Conservation (phyloP, 73 alveolate species). For the Effrenium voratum region DNA sequence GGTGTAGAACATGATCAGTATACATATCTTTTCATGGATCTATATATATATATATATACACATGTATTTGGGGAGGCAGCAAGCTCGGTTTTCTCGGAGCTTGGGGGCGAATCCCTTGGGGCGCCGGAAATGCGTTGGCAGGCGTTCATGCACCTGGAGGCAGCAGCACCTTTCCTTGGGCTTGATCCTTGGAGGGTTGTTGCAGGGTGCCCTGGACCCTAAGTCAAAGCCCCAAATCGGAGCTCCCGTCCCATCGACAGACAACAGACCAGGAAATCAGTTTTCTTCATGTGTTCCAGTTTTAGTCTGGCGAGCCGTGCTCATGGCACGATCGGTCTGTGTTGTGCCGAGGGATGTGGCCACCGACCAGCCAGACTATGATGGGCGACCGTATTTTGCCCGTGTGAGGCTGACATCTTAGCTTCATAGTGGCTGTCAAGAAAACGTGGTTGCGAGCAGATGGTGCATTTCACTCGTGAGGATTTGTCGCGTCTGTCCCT, state of each 20-base stretch:
- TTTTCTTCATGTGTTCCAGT: too few species aligned
- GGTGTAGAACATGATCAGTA: not conserved
- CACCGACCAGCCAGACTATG: slow-evolving; percentile 55
- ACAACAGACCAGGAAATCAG: too few species aligned
- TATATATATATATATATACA: too few species aligned
- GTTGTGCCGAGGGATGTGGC: slow-evolving; percentile 41
- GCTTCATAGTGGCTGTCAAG: not conserved
- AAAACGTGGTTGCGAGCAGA: not conserved
- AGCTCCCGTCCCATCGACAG: too few species aligned
- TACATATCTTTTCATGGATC: too few species aligned
- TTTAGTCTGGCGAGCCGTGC: too few species aligned
- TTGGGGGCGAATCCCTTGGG: too few species aligned
- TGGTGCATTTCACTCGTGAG: not conserved
- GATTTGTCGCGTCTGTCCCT: not conserved
- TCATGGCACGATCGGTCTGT: too few species aligned
- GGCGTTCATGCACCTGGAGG: slow-evolving; percentile 56
- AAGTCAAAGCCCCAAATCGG: too few species aligned
- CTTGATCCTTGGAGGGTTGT: not conserved
- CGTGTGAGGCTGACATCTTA: not conserved
- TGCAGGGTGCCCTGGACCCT: too few species aligned
- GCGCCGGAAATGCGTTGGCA: not conserved
- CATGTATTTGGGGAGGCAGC: not conserved
- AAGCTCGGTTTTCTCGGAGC: too few species aligned
- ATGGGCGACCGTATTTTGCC: slow-evolving; percentile 26
- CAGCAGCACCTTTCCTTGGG: slow-evolving; percentile 26